Evolutionary conservation across 2,329 filamentous ascomycete species (phyloP).

Genomic region (Talaromyces pinophilus): DNA sequence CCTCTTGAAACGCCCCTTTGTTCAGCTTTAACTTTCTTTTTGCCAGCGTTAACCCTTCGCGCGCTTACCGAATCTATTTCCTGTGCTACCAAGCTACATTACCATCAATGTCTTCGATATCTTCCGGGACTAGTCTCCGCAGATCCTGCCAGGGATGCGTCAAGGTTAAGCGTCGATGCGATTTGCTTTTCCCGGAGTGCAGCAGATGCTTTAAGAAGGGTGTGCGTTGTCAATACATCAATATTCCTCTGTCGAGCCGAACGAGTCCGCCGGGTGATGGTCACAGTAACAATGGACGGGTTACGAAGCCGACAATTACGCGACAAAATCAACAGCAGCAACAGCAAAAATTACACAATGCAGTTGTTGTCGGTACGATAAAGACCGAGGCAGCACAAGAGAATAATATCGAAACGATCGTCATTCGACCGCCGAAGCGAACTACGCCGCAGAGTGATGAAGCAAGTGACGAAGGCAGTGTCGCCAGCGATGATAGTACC

Average conservation of each 20-base stretch:
- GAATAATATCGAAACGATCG: conserved; percentile 6
- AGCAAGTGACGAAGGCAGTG: not conserved
- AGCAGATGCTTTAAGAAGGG: conserved; percentile 29
- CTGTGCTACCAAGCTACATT: not conserved
- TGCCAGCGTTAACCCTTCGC: not conserved
- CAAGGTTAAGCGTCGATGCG: conserved; percentile 33
- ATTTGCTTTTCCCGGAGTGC: conserved; percentile 31
- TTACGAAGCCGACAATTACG: conserved; percentile 8
- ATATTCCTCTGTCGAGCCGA: conserved; percentile 27
- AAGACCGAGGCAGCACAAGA: not conserved
- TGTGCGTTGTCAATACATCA: conserved; percentile 31
- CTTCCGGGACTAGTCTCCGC: conserved; percentile 29
- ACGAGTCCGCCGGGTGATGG: not conserved
- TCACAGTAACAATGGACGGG: conserved; percentile 2
- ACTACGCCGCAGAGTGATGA: not conserved
- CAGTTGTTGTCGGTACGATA: not conserved
- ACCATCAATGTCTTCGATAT: conserved; percentile 18
- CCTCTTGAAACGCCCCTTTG: not conserved
- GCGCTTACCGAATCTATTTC: not conserved
- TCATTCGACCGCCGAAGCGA: not conserved
- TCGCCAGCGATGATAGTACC: conserved; percentile 5
- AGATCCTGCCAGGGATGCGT: conserved; percentile 34
- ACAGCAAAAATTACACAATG: not conserved
- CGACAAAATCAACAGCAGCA: not conserved
- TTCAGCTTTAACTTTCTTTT: not conserved